Evolutionary conservation across 1,139 yeast species (phyloP), one percentile per base, ranked within the genome.

Genomic region (Lodderomyces jiufengensis): DNA sequence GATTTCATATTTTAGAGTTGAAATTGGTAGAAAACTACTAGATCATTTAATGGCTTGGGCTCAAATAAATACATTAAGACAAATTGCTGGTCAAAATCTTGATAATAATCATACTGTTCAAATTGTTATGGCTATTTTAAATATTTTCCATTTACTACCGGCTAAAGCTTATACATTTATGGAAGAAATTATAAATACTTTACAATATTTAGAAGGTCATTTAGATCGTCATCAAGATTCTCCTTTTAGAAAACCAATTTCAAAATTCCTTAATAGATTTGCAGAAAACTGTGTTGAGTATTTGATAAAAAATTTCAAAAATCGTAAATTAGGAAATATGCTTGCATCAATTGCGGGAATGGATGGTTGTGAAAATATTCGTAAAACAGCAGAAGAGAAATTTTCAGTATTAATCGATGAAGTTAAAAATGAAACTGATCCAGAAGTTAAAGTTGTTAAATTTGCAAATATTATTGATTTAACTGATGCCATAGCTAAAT

Each of bases 1-100:
- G 48, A 88, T 92, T 26, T 86, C 95, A 2, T 92, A 94, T 52
- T 94, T 94, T 66, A 84, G 95, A 55, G 97, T 92, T 15, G 99
- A 94, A 57, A 92, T 94, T 47, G 99, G 99, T 24, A 76, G 90
- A 39, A 94, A 94, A 52, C 66, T 94, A 37, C 70, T 94, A 22
- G 98, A 94, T 51, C 98, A 94, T 59, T 67, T 92, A 47, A 85
- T 83, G 75, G 96, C 97, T 0, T 90, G 97, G 96, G 96, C 97
- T 0, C 94, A 87, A 47, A 87, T 95, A 6, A 76, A 77, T 32
- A 78, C 85, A 1, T 62, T 94, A 33, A 76, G 85, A 34, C 76
- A 76, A 46, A 74, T 83, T 36, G 80, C 95, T 0, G 76, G 79
- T 20, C 84, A 80, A 49, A 90, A 83, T 38, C 68, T 87, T 42